phyloP scores from a whole-genome alignment of 1,284 basidiomycete species.

The Sparassis latifolia region DNA sequence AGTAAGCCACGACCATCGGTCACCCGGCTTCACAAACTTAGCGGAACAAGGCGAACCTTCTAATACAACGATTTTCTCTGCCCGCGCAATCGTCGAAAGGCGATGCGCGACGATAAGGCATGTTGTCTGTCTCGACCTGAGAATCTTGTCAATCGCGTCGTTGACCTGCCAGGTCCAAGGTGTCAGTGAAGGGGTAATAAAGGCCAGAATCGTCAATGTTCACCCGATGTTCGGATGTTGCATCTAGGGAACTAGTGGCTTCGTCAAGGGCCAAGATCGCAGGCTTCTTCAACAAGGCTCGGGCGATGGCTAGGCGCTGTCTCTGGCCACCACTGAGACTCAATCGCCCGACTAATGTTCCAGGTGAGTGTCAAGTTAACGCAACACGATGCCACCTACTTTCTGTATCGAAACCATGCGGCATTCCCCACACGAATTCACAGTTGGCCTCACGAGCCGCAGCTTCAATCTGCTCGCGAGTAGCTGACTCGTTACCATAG shows the following conservation, averaged over 20 bases:
- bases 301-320: conserved; percentile 71
- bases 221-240: conserved; percentile 78
- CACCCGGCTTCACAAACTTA: neutral
- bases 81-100: conserved; percentile 77
- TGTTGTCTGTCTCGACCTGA: conserved; percentile 71
- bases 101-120: conserved; percentile 89
- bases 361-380: conserved; percentile 13
- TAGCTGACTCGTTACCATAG: conserved; percentile 73
- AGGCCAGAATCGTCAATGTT: too few relatives aligned
- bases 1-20: neutral
- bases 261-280: conserved; percentile 80
- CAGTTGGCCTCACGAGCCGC: conserved; percentile 92
- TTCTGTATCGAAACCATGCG: conserved; percentile 76
- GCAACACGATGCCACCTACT: conserved; percentile 38
- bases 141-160: conserved; percentile 85
- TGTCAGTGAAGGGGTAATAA: too few relatives aligned
- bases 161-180: conserved; percentile 52
- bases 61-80: conserved; percentile 81
- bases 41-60: conserved; percentile 49
- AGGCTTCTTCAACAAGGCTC: conserved; percentile 82
- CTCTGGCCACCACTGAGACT: conserved; percentile 64
- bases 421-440: conserved; percentile 91
- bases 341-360: conserved; percentile 54
- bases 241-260: conserved; percentile 82
- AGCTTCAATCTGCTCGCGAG: conserved; percentile 78